Evolutionary conservation across 2,329 filamentous ascomycete species (phyloP).

Genomic region (Ilyonectria robusta): DNA sequence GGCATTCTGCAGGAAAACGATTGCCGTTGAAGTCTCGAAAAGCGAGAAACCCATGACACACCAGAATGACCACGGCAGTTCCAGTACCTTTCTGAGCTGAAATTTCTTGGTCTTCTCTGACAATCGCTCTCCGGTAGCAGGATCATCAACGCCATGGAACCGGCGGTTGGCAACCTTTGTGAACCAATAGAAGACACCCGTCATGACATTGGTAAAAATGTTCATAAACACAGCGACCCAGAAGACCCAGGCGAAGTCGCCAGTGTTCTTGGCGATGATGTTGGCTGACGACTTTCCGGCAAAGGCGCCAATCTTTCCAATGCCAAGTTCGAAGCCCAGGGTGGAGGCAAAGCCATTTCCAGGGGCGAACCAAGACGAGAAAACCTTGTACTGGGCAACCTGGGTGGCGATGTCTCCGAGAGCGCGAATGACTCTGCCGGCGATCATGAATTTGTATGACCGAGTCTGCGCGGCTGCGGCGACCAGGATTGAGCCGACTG

Average conservation of each 20-base stretch:
- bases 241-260: conserved; percentile 72
- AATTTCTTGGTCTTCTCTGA: conserved; percentile 71
- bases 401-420: conserved; percentile 74
- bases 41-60: conserved; percentile 65
- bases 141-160: conserved; percentile 43
- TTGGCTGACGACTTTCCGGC: conserved; percentile 72
- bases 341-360: conserved; percentile 73
- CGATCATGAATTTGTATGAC: conserved; percentile 72
- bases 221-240: conserved; percentile 75
- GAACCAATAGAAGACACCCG: conserved; percentile 67
- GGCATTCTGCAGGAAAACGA: conserved; percentile 69
- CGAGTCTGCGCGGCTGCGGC: conserved; percentile 68
- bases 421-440: conserved; percentile 67
- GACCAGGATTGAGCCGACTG: conserved; percentile 69
- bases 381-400: conserved; percentile 74
- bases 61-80: conserved; percentile 73
- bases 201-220: conserved; percentile 70
- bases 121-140: conserved; percentile 69
- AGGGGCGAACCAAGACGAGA: conserved; percentile 74
- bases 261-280: conserved; percentile 68
- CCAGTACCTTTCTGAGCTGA: conserved; percentile 65
- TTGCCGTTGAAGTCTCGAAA: conserved; percentile 69
- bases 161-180: conserved; percentile 47
- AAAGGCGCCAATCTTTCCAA: conserved; percentile 72
- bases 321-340: conserved; percentile 70